Evolutionary conservation across 441 rosid genomes (phyloP).

Genomic region (Brassica hybrid): DNA sequence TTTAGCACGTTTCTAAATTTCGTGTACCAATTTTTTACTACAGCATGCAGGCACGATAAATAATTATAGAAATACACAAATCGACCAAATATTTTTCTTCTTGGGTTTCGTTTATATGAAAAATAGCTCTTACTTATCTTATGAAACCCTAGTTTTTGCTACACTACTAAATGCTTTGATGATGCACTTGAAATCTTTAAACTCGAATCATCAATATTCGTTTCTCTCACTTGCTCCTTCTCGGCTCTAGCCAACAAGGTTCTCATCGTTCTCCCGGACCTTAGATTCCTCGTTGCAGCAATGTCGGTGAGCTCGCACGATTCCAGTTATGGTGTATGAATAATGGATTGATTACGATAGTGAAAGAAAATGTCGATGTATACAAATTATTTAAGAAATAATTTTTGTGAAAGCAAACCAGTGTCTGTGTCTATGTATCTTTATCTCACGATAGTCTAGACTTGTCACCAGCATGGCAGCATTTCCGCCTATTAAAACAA

Average conservation of each 20-base stretch:
- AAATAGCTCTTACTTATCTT: conserved; percentile 23
- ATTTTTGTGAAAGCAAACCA: not conserved
- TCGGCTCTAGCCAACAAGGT: not conserved
- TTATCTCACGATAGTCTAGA: conserved; percentile 6
- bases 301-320: conserved; percentile 9
- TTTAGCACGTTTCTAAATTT: not conserved
- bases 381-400: not conserved
- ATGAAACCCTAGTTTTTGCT: conserved; percentile 27
- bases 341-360: not conserved
- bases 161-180: conserved; percentile 18
- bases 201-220: conserved; percentile 13
- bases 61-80: conserved; percentile 29
- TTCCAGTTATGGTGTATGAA: not conserved
- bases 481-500: conserved; percentile 26
- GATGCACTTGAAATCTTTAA: not conserved
- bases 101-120: conserved; percentile 30
- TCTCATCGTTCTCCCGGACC: not conserved
- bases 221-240: conserved; percentile 1
- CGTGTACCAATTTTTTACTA: not conserved
- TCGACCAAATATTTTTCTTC: conserved; percentile 25
- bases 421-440: conserved; percentile 6
- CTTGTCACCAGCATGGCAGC: conserved; percentile 14
- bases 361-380: not conserved
- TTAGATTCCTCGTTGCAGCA: conserved; percentile 27
- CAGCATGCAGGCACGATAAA: conserved; percentile 19